These are phyloP conservation scores for Dactylella cylindrospora DNA, from an alignment of 2,329 filamentous ascomycete species.

Conservation along the genomic window DNA sequence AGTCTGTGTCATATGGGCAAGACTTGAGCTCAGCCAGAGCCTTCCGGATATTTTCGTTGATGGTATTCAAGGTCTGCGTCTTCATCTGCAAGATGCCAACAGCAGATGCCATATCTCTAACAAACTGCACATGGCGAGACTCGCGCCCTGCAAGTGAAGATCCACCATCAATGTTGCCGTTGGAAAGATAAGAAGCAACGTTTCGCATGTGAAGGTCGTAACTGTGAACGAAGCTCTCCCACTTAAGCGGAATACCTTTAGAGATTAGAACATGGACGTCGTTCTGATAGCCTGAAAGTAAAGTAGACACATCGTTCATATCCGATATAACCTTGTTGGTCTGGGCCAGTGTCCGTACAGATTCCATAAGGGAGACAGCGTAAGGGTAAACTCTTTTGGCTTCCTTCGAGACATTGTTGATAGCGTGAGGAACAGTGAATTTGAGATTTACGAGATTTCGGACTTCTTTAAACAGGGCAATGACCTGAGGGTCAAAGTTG, in stretches of 20 bases:
- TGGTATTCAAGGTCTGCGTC: conserved; percentile 73
- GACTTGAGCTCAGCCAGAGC: conserved; percentile 78
- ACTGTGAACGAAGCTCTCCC: conserved; percentile 97
- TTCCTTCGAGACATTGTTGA: conserved; percentile 95
- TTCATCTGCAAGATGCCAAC: conserved; percentile 88
- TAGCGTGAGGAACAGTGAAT: conserved; percentile 88
- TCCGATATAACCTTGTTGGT: conserved; percentile 79
- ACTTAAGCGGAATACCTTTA: conserved; percentile 86
- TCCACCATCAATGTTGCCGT: conserved; percentile 61
- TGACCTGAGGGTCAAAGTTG: conserved; percentile 96
- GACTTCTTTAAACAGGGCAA: conserved; percentile 97
- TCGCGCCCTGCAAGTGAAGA: conserved; percentile 63
- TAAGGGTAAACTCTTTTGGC: conserved; percentile 98
- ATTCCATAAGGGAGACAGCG: conserved; percentile 97
- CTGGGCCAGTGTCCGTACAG: conserved; percentile 88
- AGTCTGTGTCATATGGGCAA: conserved; percentile 77
- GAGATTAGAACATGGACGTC: conserved; percentile 79
- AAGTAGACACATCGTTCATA: conserved; percentile 82
- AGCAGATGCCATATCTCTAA: conserved; percentile 84
- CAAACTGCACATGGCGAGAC: conserved; percentile 94
- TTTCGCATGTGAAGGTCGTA: conserved; percentile 83
- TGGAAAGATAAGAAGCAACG: conserved; percentile 60
- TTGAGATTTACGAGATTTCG: conserved; percentile 94
- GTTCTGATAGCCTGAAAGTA: conserved; percentile 88
- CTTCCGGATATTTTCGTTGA: conserved; percentile 79